A percentile compares a stretch with the other conserved stretches of the same genome.
Evolutionary conservation across 2,329 filamentous ascomycete genomes (phyloP).

Genomic region (Daldinia sp.): DNA sequence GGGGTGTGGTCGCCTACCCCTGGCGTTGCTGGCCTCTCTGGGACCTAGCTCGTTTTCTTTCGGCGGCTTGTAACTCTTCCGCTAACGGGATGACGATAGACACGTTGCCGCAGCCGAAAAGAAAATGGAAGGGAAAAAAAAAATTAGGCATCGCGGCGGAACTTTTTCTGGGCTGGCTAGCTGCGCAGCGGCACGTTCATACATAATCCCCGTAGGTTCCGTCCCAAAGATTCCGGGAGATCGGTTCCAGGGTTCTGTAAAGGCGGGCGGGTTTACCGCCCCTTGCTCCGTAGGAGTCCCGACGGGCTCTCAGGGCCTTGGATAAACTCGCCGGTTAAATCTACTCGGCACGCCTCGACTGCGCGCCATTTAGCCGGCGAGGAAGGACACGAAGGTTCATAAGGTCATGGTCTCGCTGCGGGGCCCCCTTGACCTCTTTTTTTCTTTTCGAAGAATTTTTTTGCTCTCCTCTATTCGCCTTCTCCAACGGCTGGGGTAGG

Average conservation of each 20-base stretch:
- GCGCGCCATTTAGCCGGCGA: conserved; percentile 34
- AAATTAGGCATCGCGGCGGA: conserved; percentile 15
- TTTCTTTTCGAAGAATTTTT: background rate
- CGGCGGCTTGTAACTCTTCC: background rate
- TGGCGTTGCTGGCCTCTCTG: background rate
- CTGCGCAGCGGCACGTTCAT: background rate
- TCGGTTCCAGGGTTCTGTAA: conserved; percentile 34
- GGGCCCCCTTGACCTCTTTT: conserved; percentile 7
- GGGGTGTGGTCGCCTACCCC: background rate
- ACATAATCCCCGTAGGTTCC: conserved; percentile 20
- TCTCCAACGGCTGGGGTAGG: conserved; percentile 31
- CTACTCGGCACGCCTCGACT: conserved; percentile 28
- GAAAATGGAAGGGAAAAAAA: background rate
- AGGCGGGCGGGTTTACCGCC: conserved; percentile 12
- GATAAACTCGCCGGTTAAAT: conserved; percentile 34
- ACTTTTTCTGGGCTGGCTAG: background rate
- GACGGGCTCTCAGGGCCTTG: conserved; percentile 34
- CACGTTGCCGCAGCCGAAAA: conserved; percentile 26
- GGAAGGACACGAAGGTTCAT: background rate
- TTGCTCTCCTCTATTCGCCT: conserved; percentile 1
- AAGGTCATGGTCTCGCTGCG: conserved; percentile 9
- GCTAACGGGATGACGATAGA: conserved; percentile 14
- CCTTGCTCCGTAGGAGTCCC: conserved; percentile 20
- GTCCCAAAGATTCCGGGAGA: conserved; percentile 32
- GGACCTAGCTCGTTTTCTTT: conserved; percentile 10